Evolutionary conservation across 2,329 filamentous ascomycete species (phyloP), one percentile per base, ranked within the genome.

Genomic region (Ophiostoma australiae): DNA sequence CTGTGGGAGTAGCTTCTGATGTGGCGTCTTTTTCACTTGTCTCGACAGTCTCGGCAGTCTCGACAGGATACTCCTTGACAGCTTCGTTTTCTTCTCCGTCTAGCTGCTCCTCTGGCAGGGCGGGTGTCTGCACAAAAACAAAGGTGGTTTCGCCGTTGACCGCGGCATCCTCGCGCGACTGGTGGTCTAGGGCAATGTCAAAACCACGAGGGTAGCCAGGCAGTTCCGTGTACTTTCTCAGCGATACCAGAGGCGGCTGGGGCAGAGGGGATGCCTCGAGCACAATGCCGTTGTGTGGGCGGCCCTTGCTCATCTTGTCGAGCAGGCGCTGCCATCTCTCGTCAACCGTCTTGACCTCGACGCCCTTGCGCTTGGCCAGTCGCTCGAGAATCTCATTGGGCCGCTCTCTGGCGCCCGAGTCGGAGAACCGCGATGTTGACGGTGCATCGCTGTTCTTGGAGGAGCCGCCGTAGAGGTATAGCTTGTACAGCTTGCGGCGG

Each of bases 221-320:
- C 17, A 4, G 80, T 1, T 84, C 78, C 1, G 81, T 80, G 4
- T 88, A 78, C 1, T 79, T 73, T 0, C 84, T 84, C 4, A 96
- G 81, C 20, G 84, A 81, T 39, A 81, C 84, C 63, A 94, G 82
- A 0, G 91, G 92, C 1, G 88, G 81, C 74, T 90, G 88, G 0
- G 93, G 93, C 1, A 98, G 80, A 1, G 91, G 91, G 0, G 93
- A 97, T 17, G 91, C 89, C 80, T 99, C 95, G 3, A 99, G 85
- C 20, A 98, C 84, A 75, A 90, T 90, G 67, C 94, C 94, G 77
- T 98, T 97, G 80, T 99, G 94, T 44, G 94, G 93, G 58, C 95
- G 86, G 0, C 90, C 89, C 71, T 84, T 86, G 74, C 91, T 91
- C 87, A 96, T 92, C 80, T 92, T 94, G 79, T 96, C 90, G 81